Conservation (phyloP, 2,329 filamentous ascomycete genomes). For the Aspergillus tanneri region DNA sequence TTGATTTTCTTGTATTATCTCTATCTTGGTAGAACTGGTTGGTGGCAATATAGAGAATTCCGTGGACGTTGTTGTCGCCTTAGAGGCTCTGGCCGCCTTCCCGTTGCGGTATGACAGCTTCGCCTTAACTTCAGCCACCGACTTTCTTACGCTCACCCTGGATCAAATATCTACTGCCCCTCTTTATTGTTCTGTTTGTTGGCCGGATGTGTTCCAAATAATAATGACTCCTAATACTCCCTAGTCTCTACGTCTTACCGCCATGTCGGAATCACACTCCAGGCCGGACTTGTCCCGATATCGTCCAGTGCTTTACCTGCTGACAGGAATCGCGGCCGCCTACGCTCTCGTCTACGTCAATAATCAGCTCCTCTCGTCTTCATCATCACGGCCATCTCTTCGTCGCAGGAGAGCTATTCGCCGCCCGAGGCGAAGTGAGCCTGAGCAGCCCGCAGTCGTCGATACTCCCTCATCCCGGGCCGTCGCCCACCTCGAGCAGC, state of each 20-base stretch:
- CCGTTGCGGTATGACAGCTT: not conserved
- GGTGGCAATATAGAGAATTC: not conserved
- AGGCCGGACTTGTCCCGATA: slow-evolving; percentile 39
- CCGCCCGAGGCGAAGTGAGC: slow-evolving; percentile 33
- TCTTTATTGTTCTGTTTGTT: too few species aligned
- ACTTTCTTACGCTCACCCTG: too few species aligned
- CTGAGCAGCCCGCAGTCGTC: slow-evolving; percentile 22
- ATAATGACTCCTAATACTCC: slow-evolving; percentile 20
- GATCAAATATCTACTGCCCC: too few species aligned
- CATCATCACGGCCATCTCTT: slow-evolving; percentile 28
- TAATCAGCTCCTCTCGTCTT: slow-evolving; percentile 30
- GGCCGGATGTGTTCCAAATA: not conserved
- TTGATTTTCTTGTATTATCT: too few species aligned
- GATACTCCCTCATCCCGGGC: slow-evolving; percentile 39
- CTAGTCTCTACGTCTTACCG: slow-evolving; percentile 18
- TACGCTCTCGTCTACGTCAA: slow-evolving; percentile 44
- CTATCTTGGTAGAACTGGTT: too few species aligned
- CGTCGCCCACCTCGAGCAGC: slow-evolving; percentile 40
- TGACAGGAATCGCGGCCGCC: slow-evolving; percentile 43
- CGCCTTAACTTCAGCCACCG: too few species aligned
- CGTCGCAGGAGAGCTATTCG: slow-evolving; percentile 43
- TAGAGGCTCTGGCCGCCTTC: not conserved
- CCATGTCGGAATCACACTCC: slow-evolving; percentile 34
- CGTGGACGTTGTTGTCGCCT: not conserved
- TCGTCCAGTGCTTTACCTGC: slow-evolving; percentile 42